Evolutionary conservation across 1,139 yeast genomes (phyloP).

Genomic region (Pichia sp.): DNA sequence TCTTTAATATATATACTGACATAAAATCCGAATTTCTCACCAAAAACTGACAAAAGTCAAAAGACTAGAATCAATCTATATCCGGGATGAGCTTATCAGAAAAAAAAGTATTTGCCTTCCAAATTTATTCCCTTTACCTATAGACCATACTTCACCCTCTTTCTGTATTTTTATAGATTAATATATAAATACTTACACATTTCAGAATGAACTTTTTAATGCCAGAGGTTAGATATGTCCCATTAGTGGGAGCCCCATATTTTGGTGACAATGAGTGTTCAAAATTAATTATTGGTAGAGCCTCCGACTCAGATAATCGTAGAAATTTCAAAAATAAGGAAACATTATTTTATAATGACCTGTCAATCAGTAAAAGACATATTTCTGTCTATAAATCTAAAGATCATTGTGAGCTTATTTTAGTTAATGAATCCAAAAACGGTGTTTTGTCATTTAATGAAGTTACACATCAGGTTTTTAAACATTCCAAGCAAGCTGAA

Average conservation of each 20-base stretch:
- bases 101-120: background rate
- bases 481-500: background rate
- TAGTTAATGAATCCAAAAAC: conserved; percentile 7
- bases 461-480: background rate
- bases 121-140: background rate
- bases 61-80: background rate
- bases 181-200: background rate
- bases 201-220: background rate
- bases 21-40: too few relatives aligned
- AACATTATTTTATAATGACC: conserved; percentile 15
- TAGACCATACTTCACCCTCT: background rate
- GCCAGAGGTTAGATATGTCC: background rate
- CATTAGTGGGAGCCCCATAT: background rate
- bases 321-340: conserved; percentile 7
- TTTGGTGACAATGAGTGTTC: background rate
- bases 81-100: background rate
- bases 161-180: background rate
- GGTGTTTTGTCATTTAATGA: conserved; percentile 6
- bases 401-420: background rate
- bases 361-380: conserved; percentile 22
- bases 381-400: conserved; percentile 9
- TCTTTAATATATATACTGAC: too few relatives aligned
- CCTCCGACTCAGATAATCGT: conserved; percentile 8
- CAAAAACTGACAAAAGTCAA: too few relatives aligned
- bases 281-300: conserved; percentile 16